phyloP scores from a whole-genome alignment of 306 rosid species.

The Glycine soja region DNA sequence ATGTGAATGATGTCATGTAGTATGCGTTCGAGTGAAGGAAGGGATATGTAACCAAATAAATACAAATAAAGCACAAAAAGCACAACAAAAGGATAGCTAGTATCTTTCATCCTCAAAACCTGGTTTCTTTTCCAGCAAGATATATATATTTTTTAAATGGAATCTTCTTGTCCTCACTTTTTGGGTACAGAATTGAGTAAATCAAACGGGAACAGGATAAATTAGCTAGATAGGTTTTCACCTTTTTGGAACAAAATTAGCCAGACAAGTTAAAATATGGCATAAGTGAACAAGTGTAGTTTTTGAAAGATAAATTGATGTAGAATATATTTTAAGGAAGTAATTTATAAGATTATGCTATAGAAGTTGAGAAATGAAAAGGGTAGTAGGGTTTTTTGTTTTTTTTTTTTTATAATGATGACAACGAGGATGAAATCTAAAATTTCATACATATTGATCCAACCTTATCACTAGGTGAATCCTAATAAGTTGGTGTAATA shows the following conservation, averaged over 20 bases:
- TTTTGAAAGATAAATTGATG: background rate
- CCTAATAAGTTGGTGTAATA: too few relatives aligned
- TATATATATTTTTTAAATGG: background rate
- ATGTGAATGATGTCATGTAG: background rate
- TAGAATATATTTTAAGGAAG: background rate
- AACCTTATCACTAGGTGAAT: too few relatives aligned
- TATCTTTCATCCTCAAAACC: conserved; percentile 23
- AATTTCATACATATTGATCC: too few relatives aligned
- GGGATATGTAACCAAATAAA: background rate
- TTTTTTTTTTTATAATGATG: too few relatives aligned
- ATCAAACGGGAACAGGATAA: background rate
- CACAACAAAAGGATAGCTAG: background rate
- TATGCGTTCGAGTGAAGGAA: conserved; percentile 18
- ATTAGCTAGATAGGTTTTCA: background rate
- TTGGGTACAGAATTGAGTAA: conserved; percentile 16
- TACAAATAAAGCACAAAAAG: conserved; percentile 19
- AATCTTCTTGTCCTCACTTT: conserved; percentile 41
- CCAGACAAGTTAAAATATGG: background rate
- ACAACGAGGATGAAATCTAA: too few relatives aligned
- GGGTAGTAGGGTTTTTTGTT: too few relatives aligned
- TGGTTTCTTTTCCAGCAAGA: conserved; percentile 22
- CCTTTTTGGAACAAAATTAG: background rate
- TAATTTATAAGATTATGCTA: background rate
- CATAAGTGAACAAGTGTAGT: background rate
- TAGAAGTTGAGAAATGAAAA: background rate